A percentile compares a stretch with the other conserved stretches of the same genome.
Conservation (phyloP, 495 filamentous ascomycete species). For the Aspergillus asperescens region DNA sequence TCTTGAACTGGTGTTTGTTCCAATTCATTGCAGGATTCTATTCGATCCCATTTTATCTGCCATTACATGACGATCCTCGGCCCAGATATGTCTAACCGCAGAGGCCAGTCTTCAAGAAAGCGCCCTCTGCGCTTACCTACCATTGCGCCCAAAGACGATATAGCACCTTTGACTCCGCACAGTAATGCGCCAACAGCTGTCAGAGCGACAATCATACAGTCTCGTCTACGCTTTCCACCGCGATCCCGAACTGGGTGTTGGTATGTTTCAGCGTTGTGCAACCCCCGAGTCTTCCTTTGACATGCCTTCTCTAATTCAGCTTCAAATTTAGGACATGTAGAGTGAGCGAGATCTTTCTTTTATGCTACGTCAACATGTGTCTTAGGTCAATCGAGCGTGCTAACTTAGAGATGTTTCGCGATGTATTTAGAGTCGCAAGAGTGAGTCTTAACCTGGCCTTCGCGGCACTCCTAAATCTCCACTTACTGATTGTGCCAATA, state of each 20-base stretch:
- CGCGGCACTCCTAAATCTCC: slow-evolving; percentile 1
- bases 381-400: slow-evolving; percentile 4
- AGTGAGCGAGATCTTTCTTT: slow-evolving; percentile 31
- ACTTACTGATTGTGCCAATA: slow-evolving; percentile 12
- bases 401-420: slow-evolving; percentile 14
- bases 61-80: slow-evolving; percentile 35
- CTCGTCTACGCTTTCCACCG: slow-evolving; percentile 48
- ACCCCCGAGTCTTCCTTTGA: slow-evolving; percentile 11
- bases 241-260: slow-evolving; percentile 51
- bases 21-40: slow-evolving; percentile 1
- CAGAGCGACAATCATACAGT: slow-evolving; percentile 30
- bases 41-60: slow-evolving; percentile 1
- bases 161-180: slow-evolving; percentile 7
- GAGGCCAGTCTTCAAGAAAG: slow-evolving; percentile 33
- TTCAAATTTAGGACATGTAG: slow-evolving; percentile 41
- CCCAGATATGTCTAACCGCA: slow-evolving; percentile 34
- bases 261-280: slow-evolving; percentile 30
- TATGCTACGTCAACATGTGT: neutral
- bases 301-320: slow-evolving; percentile 3
- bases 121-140: slow-evolving; percentile 38
- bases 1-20: neutral
- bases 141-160: slow-evolving; percentile 47
- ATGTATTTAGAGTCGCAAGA: slow-evolving; percentile 43
- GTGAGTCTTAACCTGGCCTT: slow-evolving; percentile 24
- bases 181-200: slow-evolving; percentile 9